These are phyloP conservation scores for Pseudophaeomoniella oleicola DNA, from an alignment of 2,329 filamentous ascomycete species.

Conservation along the genomic window DNA sequence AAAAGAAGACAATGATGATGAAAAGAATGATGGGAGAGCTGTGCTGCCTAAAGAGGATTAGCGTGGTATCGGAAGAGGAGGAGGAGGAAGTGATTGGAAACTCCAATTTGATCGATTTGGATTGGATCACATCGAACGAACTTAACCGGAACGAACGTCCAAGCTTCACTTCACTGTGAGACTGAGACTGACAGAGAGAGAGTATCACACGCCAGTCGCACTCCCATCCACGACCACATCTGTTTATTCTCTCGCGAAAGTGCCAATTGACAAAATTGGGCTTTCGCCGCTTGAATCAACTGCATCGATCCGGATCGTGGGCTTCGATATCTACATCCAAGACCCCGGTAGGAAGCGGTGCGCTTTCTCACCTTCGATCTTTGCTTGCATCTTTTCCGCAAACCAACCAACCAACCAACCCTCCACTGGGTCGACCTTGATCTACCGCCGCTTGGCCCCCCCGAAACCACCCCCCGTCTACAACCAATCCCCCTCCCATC, in stretches of 20 bases:
- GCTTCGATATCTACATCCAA: background rate
- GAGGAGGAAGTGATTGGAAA: too few species aligned
- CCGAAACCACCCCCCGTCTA: background rate
- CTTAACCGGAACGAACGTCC: too few species aligned
- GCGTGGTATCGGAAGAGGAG: too few species aligned
- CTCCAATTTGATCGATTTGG: too few species aligned
- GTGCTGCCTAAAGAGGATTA: too few species aligned
- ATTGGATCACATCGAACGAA: too few species aligned
- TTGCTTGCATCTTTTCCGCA: background rate
- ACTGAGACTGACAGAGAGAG: too few species aligned
- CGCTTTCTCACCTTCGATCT: too few species aligned
- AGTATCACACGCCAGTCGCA: too few species aligned
- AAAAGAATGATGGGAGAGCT: too few species aligned
- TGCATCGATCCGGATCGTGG: background rate
- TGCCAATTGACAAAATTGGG: background rate
- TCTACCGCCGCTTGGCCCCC: background rate
- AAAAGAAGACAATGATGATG: too few species aligned
- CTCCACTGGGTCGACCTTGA: background rate
- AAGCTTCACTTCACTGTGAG: too few species aligned
- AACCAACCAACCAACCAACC: background rate
- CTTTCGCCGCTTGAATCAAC: background rate
- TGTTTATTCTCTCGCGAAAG: background rate
- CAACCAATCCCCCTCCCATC: background rate
- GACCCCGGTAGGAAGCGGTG: background rate
- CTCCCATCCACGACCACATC: background rate